Evolutionary conservation across 2,329 filamentous ascomycete genomes (phyloP), one percentile per base, ranked within the genome.

Genomic region (Karstenula rhodostoma): DNA sequence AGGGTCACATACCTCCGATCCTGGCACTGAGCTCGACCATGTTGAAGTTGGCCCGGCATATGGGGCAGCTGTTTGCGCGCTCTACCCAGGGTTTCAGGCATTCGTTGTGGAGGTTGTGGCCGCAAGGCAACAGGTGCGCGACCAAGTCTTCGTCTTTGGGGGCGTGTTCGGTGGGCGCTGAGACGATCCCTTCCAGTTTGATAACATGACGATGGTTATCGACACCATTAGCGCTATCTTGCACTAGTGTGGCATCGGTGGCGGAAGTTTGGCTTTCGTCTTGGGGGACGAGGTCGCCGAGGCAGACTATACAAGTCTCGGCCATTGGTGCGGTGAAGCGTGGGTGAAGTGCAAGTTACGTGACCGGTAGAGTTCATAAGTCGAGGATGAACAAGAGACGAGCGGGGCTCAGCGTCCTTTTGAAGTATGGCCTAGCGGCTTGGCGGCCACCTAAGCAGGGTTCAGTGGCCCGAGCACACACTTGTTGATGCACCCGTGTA

Each of bases 41-140:
- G 79, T 98, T 94, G 82, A 99, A 98, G 65, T 86, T 88, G 71
- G 92, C 91, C 68, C 95, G 91, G 80, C 95, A 99, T 78, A 99
- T 97, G 48, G 95, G 95, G 79, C 95, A 99, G 76, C 94, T 97
- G 80, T 98, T 99, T 65, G 95, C 94, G 78, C 96, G 91, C 80
- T 96, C 92, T 48, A 94, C 93, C 95, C 95, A 99, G 69, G 93
- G 92, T 70, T 91, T 90, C 68, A 99, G 85, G 79, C 95, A 99
- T 55, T 90, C 89, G 81, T 99, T 90, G 81, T 99, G 95, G 69
- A 99, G 84, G 69, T 94, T 87, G 83, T 99, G 96, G 60, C 92
- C 91, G 79, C 95, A 99, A 49, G 93, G 90, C 61, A 89, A 76
- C 29, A 90, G 73, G 72, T 88, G 86, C 60, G 87, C 87, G 70